Conservation (phyloP, 306 rosid species). For the Hylodesmum podocarpum region DNA sequence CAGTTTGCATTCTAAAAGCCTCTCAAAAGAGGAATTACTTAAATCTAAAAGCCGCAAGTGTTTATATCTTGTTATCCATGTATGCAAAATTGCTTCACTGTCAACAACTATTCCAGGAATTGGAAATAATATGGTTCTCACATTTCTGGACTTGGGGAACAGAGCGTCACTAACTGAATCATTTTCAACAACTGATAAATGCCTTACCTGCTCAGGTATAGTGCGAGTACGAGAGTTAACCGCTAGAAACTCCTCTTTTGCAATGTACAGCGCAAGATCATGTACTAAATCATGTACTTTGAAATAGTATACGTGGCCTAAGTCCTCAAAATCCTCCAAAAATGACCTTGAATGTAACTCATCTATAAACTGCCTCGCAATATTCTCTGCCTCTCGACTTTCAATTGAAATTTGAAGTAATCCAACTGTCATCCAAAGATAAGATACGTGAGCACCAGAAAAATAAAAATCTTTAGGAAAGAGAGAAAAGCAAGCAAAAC, state of each 20-base stretch:
- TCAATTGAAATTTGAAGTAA: background rate
- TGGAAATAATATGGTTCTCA: background rate
- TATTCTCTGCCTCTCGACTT: background rate
- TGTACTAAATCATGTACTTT: conserved; percentile 16
- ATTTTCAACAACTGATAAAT: background rate
- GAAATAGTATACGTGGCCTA: background rate
- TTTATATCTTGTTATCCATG: background rate
- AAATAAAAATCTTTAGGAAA: background rate
- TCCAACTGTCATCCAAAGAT: background rate
- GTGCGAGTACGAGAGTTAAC: background rate
- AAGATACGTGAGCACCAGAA: too few species aligned
- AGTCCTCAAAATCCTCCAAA: background rate
- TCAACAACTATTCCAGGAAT: background rate
- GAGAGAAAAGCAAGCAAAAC: background rate
- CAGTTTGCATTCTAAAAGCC: too few species aligned
- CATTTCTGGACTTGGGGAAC: background rate
- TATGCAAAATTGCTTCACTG: background rate
- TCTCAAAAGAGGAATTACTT: background rate
- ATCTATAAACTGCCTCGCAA: background rate
- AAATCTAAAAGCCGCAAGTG: background rate
- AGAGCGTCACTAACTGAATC: background rate
- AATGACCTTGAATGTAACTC: conserved; percentile 20
- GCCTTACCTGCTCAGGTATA: background rate
- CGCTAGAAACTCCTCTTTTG: background rate
- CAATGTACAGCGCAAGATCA: background rate